Evolutionary conservation across 2,329 filamentous ascomycete genomes (phyloP).

Genomic region (Fusarium pseudonygamai): DNA sequence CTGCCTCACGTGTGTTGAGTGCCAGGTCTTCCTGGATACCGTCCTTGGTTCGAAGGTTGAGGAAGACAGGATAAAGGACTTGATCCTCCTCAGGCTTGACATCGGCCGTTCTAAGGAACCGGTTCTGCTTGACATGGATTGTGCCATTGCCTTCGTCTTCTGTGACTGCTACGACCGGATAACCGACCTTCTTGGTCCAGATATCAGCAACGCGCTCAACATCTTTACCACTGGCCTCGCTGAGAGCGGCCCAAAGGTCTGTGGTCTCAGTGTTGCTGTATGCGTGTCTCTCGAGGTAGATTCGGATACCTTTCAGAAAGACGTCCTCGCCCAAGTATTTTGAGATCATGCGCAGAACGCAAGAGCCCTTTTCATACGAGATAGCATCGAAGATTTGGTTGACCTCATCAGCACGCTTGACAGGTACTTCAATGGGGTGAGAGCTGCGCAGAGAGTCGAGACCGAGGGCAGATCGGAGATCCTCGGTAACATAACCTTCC

Average conservation of each 20-base stretch:
- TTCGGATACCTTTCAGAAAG: slow-evolving; percentile 90
- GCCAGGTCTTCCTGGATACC: slow-evolving; percentile 82
- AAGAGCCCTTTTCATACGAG: slow-evolving; percentile 96
- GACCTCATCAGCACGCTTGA: slow-evolving; percentile 94
- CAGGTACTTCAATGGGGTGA: slow-evolving; percentile 95
- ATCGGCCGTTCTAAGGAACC: slow-evolving; percentile 91
- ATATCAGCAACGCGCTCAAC: slow-evolving; percentile 91
- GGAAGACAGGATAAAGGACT: slow-evolving; percentile 88
- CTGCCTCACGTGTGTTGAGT: slow-evolving; percentile 68
- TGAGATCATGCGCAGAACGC: slow-evolving; percentile 96
- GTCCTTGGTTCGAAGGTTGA: slow-evolving; percentile 85
- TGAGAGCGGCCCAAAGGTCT: slow-evolving; percentile 89
- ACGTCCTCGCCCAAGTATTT: slow-evolving; percentile 92
- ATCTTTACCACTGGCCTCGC: slow-evolving; percentile 89
- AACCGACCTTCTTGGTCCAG: slow-evolving; percentile 97
- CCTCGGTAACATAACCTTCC: slow-evolving; percentile 94
- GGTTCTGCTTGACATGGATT: slow-evolving; percentile 92
- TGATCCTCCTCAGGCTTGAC: slow-evolving; percentile 93
- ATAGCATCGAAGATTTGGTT: slow-evolving; percentile 99
- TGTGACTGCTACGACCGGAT: slow-evolving; percentile 87
- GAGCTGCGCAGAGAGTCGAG: slow-evolving; percentile 93
- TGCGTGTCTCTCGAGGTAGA: slow-evolving; percentile 95
- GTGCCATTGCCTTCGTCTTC: slow-evolving; percentile 70
- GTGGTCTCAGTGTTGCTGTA: slow-evolving; percentile 93
- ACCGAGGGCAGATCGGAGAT: slow-evolving; percentile 84